A percentile compares a stretch with the other conserved stretches of the same genome.
Evolutionary conservation across 768 basidiomycete species (phyloP).

Genomic region (Megacollybia marginata): DNA sequence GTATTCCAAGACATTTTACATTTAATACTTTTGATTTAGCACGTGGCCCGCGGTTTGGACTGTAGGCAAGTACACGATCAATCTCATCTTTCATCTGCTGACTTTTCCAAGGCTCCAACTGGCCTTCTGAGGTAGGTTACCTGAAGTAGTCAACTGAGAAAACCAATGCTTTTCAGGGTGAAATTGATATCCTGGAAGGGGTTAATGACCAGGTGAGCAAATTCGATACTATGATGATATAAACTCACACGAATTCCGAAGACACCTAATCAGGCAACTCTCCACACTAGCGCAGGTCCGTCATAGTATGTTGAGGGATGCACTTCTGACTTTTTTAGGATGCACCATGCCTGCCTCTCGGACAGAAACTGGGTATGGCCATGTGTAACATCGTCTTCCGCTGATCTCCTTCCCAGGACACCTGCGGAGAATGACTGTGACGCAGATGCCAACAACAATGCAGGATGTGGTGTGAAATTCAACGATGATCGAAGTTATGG

Average conservation of each 20-base stretch:
- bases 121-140: neutral
- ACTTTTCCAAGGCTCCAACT: slow-evolving; percentile 1
- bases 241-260: neutral
- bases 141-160: too few species aligned
- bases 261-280: slow-evolving; percentile 30
- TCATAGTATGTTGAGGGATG: neutral
- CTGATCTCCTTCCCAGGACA: slow-evolving; percentile 14
- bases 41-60: slow-evolving; percentile 49
- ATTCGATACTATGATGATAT: too few species aligned
- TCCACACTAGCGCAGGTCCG: slow-evolving; percentile 35
- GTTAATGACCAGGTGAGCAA: slow-evolving; percentile 32
- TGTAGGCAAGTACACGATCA: slow-evolving; percentile 12
- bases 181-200: slow-evolving; percentile 37
- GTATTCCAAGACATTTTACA: neutral
- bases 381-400: slow-evolving; percentile 1
- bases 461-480: slow-evolving; percentile 40
- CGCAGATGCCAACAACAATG: slow-evolving; percentile 33
- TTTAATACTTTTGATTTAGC: neutral
- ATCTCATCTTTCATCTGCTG: too few species aligned
- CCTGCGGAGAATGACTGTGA: slow-evolving; percentile 35
- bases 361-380: slow-evolving; percentile 33
- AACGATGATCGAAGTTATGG: slow-evolving; percentile 40
- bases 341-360: slow-evolving; percentile 39
- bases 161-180: slow-evolving; percentile 17
- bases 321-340: slow-evolving; percentile 14